Conservation (phyloP, 257 asterid genomes). For the Vinca minor region DNA sequence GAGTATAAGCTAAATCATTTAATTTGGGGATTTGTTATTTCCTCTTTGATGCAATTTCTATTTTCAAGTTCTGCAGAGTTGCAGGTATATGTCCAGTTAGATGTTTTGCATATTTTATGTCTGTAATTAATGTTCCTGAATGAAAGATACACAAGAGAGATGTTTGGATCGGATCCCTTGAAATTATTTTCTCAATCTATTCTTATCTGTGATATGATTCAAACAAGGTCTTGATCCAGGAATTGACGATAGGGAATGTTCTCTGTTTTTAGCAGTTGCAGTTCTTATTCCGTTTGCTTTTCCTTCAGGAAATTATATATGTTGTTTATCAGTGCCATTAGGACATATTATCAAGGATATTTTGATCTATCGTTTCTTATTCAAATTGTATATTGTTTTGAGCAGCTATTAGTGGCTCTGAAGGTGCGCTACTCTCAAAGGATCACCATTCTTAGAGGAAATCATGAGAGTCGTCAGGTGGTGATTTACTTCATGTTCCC, state of each 20-base stretch:
- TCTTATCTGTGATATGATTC: background rate
- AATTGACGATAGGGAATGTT: no score
- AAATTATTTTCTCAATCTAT: no score
- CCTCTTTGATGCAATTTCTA: background rate
- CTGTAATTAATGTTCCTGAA: background rate
- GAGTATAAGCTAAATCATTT: conserved; percentile 32
- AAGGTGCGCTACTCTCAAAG: conserved; percentile 75
- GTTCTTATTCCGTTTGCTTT: background rate
- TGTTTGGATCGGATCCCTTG: no score
- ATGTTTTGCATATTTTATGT: background rate
- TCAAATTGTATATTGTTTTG: conserved; percentile 13
- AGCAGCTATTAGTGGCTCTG: conserved; percentile 74
- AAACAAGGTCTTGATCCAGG: background rate
- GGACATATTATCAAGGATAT: no score
- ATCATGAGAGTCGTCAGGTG: conserved; percentile 84
- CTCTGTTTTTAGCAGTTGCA: no score
- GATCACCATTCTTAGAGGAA: conserved; percentile 74
- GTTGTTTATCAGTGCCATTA: background rate
- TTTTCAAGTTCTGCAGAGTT: background rate
- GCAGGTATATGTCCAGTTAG: background rate
- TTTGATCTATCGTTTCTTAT: background rate
- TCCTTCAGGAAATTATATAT: background rate
- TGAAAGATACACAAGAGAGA: background rate
- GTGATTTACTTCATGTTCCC: background rate
- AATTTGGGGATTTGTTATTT: background rate